Base-by-base conservation (phyloP, 352 stramenopile species). In the Pythium dissotocum region DNA sequence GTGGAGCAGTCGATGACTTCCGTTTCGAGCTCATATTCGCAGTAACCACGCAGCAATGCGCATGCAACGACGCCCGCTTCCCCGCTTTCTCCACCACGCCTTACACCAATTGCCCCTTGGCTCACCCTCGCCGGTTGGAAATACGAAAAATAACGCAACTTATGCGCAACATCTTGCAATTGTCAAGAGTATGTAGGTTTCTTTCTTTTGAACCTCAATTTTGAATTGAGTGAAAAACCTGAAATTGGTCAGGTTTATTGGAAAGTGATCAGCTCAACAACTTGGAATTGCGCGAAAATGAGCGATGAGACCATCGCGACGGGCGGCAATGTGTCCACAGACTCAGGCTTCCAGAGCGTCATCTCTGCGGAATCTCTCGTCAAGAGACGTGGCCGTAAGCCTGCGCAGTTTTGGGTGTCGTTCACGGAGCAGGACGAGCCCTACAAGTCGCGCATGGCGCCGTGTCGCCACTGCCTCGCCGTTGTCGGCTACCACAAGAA, bases 401-500 rank as follows among this genome's bases (percentile, higher is more conserved):
- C 73, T 1, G 77, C 72, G 12, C 58, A 76, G 33, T 82, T 83
- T 35, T 90, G 82, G 82, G 69, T 77, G 13, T 84, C 80, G 56
- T 87, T 90, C 63, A 87, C 82, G 36, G 68, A 73, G 2, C 51
- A 71, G 1, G 55, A 70, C 0, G 70, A 87, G 67, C 82, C 82
- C 7, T 82, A 88, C 71, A 85, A 87, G 54, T 49, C 70, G 36
- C 42, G 65, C 26, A 49, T 77, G 49, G 71, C 80, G 33, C 57
- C 72, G 42, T 90, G 82, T 46, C 80, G 80, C 42, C 82, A 89
- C 72, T 90, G 82, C 63, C 67, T 69, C 40, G 57, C 69, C 36
- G 55, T 69, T 1, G 69, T 89, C 6, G 66, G 66, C 9, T 77
- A 90, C 64, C 77, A 79, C 69, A 86, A 88, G 70, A 90, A 88